Percentiles rank a stretch among this genome's conserved stretches.
These are phyloP conservation scores for Colletotrichum abscissum DNA, from an alignment of 2,329 filamentous ascomycete genomes.

Conservation along the genomic window DNA sequence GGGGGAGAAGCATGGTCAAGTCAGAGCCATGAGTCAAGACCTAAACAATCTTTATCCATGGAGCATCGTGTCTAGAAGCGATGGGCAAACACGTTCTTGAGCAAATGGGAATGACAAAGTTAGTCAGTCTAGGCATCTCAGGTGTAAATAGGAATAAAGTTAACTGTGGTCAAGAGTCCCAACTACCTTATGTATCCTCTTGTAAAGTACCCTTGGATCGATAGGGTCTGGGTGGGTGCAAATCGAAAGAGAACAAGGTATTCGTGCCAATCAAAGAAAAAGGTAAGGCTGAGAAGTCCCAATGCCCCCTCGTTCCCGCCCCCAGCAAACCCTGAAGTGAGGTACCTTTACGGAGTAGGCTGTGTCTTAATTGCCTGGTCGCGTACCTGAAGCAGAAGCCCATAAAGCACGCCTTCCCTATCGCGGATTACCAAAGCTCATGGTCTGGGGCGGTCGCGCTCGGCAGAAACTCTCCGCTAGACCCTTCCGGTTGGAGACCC, in stretches of 20 bases:
- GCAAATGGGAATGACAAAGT: background rate
- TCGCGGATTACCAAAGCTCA: slow-evolving; percentile 13
- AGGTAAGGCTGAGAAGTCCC: background rate
- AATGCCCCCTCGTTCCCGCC: background rate
- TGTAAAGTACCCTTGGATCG: background rate
- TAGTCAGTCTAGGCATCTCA: background rate
- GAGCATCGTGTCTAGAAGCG: background rate
- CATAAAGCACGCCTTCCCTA: slow-evolving; percentile 24
- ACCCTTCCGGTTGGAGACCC: background rate
- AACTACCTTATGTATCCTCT: background rate
- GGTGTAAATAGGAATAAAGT: background rate
- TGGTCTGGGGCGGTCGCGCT: background rate
- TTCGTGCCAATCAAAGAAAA: background rate
- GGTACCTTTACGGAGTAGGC: background rate
- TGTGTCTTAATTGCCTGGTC: background rate
- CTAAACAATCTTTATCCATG: background rate
- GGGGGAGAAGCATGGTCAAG: background rate
- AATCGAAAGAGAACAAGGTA: background rate
- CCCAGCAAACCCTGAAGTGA: background rate
- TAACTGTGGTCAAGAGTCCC: background rate
- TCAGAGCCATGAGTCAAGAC: background rate
- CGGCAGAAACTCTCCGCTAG: slow-evolving; percentile 16
- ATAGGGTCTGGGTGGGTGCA: background rate
- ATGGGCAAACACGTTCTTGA: background rate
- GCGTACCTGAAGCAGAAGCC: slow-evolving; percentile 7